phyloP scores from a whole-genome alignment of 2,329 filamentous ascomycete genomes.

The Zymoseptoria ardabiliae region DNA sequence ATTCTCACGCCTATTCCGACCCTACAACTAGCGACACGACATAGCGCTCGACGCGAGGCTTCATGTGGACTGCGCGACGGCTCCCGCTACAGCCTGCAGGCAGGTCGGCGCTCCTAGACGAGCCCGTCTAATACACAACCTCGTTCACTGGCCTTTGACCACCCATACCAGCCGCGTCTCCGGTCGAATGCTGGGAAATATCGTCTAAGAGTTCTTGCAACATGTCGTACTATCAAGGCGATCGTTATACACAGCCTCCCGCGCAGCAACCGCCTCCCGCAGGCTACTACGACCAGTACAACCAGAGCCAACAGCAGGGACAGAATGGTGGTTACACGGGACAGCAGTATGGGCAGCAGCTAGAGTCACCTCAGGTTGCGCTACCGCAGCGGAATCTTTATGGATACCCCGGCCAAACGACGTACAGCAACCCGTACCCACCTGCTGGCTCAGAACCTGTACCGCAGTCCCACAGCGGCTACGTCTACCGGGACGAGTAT shows the following conservation, averaged over 20 bases:
- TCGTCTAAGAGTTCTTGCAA: neutral
- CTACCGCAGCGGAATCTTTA: constrained; percentile 9
- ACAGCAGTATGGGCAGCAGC: constrained; percentile 14
- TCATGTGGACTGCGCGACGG: constrained; percentile 4
- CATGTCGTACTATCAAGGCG: constrained; percentile 53
- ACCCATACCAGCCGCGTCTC: neutral
- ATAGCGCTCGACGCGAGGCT: neutral
- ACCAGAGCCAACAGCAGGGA: constrained; percentile 17
- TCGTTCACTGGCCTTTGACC: neutral
- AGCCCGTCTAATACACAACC: constrained; percentile 5
- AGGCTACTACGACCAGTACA: constrained; percentile 20
- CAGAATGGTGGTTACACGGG: constrained; percentile 20
- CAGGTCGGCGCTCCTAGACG: constrained; percentile 9
- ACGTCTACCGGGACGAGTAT: constrained; percentile 15
- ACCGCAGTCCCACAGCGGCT: constrained; percentile 19
- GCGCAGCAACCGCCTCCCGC: constrained; percentile 13
- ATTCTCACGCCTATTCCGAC: neutral
- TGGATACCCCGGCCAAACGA: constrained; percentile 20
- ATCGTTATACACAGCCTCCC: constrained; percentile 33
- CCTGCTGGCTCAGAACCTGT: constrained; percentile 23
- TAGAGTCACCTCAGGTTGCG: constrained; percentile 1
- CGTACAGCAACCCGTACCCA: constrained; percentile 16
- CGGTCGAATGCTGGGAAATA: neutral
- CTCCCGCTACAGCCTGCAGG: constrained; percentile 8
- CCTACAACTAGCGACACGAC: neutral